phyloP scores from a whole-genome alignment of 495 filamentous ascomycete species.

The Xylaria grammica region DNA sequence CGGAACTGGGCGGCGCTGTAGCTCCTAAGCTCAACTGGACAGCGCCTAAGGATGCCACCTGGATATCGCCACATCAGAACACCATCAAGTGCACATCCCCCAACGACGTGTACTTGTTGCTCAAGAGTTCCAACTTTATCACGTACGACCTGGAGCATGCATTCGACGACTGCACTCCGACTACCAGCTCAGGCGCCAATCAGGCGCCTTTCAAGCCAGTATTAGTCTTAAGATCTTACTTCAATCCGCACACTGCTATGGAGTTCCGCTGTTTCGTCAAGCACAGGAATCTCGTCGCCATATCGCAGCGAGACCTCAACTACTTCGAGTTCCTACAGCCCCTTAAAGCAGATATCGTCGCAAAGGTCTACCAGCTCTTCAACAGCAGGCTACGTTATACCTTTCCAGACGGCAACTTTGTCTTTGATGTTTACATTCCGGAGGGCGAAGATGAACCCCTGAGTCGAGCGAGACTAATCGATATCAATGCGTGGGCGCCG shows the following conservation, averaged over 20 bases:
- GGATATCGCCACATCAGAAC: constrained; percentile 85
- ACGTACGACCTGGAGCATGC: constrained; percentile 93
- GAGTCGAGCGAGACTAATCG: constrained; percentile 78
- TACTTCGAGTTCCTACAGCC: constrained; percentile 80
- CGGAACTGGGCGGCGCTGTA: constrained; percentile 78
- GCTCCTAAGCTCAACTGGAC: constrained; percentile 98
- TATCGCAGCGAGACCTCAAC: constrained; percentile 89
- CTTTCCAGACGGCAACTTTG: constrained; percentile 83
- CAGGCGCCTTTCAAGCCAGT: constrained; percentile 59
- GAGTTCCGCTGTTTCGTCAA: constrained; percentile 97
- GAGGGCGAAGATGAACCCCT: constrained; percentile 64
- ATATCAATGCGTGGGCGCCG: constrained; percentile 94
- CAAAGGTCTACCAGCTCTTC: constrained; percentile 74
- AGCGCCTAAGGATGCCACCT: constrained; percentile 93
- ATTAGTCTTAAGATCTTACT: constrained; percentile 83
- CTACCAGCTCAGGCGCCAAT: constrained; percentile 32
- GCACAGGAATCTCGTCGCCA: constrained; percentile 73
- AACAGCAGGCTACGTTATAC: constrained; percentile 68
- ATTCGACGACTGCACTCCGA: constrained; percentile 76
- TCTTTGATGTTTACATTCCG: constrained; percentile 91
- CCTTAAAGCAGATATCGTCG: constrained; percentile 66
- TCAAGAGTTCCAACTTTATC: constrained; percentile 92
- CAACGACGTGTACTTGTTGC: constrained; percentile 89
- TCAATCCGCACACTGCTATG: constrained; percentile 84
- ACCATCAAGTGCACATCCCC: constrained; percentile 84